phyloP scores from a whole-genome alignment of 805 yeast genomes.

The Yarrowia yakushimensis region DNA sequence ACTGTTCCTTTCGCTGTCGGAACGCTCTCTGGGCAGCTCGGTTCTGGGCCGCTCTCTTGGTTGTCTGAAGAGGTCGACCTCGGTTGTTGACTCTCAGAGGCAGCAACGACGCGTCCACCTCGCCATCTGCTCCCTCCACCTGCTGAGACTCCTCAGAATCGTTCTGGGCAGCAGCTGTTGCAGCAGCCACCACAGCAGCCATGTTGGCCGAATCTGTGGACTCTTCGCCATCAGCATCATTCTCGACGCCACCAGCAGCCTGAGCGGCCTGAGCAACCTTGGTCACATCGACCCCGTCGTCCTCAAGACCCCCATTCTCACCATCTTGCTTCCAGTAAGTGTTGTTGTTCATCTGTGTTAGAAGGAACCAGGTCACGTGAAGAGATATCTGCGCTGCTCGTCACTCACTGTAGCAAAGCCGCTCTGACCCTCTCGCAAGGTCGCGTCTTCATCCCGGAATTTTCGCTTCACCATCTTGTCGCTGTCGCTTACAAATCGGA shows the following conservation, averaged over 20 bases:
- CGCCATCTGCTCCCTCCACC: not conserved
- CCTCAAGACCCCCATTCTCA: conserved; percentile 6
- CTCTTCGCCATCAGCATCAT: not conserved
- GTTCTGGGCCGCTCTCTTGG: conserved; percentile 89
- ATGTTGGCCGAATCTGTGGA: conserved; percentile 24
- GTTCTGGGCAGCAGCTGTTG: not conserved
- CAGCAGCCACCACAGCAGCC: conserved; percentile 28
- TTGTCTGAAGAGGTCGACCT: conserved; percentile 50
- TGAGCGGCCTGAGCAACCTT: conserved; percentile 21
- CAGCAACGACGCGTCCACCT: not conserved
- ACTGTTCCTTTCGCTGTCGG: conserved; percentile 76
- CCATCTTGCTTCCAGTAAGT: conserved; percentile 15
- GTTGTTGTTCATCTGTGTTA: conserved; percentile 21
- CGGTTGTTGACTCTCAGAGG: conserved; percentile 23
- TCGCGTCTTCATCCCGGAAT: not conserved
- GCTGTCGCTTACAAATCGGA: conserved; percentile 23
- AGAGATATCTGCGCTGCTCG: not conserved
- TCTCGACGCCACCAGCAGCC: conserved; percentile 5
- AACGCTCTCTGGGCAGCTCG: conserved; percentile 90
- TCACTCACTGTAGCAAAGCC: conserved; percentile 16
- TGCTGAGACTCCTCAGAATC: not conserved
- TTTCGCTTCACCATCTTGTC: conserved; percentile 13
- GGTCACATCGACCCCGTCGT: conserved; percentile 11
- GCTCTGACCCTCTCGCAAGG: not conserved
- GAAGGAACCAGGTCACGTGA: too few relatives aligned